phyloP scores from a whole-genome alignment of 2,329 filamentous ascomycete genomes.

The Cadophora gregata region DNA sequence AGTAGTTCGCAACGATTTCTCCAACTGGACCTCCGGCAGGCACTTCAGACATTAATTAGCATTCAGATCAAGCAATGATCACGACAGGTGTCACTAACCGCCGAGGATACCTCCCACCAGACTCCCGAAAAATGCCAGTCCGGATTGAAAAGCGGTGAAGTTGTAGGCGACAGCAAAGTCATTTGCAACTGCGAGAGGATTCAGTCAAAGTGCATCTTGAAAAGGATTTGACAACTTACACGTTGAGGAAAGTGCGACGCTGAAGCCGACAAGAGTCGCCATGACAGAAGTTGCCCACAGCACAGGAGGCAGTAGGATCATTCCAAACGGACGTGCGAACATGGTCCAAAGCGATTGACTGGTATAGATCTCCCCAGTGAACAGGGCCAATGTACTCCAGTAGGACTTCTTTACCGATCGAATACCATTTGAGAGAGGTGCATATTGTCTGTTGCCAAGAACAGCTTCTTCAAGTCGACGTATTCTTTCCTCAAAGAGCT shows the following conservation, averaged over 20 bases:
- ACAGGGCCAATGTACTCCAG: constrained; percentile 49
- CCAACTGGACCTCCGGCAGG: constrained; percentile 52
- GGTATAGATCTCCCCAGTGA: constrained; percentile 48
- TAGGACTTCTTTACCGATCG: constrained; percentile 41
- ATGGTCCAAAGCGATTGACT: constrained; percentile 55
- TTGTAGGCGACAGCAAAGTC: constrained; percentile 49
- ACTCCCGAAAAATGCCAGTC: constrained; percentile 57
- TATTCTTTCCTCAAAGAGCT: constrained; percentile 26
- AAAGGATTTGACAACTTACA: constrained; percentile 33
- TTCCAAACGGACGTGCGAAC: constrained; percentile 54
- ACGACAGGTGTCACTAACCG: constrained; percentile 30
- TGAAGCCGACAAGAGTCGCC: constrained; percentile 60
- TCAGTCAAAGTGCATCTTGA: not conserved
- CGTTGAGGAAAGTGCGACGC: constrained; percentile 60
- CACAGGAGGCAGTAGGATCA: constrained; percentile 58
- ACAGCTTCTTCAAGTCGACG: constrained; percentile 30
- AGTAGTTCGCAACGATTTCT: constrained; percentile 42
- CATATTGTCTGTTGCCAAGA: constrained; percentile 27
- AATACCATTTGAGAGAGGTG: constrained; percentile 26
- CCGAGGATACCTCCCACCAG: constrained; percentile 56
- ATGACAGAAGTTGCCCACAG: constrained; percentile 61
- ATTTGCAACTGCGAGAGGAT: constrained; percentile 41
- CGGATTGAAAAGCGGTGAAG: constrained; percentile 54
- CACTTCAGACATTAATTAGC: constrained; percentile 36
- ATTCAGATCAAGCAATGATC: not conserved